Percentiles rank a stretch among this genome's conserved stretches.
These are phyloP conservation scores for Leptographium lundbergii DNA, from an alignment of 2,329 filamentous ascomycete genomes.

Conservation along the genomic window DNA sequence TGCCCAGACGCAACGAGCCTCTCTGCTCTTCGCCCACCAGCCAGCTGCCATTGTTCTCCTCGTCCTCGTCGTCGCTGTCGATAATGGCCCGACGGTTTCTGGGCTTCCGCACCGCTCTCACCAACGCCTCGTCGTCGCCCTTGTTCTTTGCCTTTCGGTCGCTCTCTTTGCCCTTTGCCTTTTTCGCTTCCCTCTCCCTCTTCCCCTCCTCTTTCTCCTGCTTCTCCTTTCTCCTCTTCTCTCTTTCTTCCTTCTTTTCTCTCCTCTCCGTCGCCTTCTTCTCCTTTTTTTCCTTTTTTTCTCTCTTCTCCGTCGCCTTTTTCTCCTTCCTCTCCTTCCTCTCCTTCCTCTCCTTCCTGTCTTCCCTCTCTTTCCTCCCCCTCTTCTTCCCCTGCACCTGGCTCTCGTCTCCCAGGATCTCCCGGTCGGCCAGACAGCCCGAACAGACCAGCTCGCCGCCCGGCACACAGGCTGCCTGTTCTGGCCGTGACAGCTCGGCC, in stretches of 20 bases:
- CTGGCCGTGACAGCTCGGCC: constrained; percentile 46
- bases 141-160: constrained; percentile 15
- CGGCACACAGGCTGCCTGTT: constrained; percentile 25
- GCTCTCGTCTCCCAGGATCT: constrained; percentile 40
- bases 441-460: constrained; percentile 41
- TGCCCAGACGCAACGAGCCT: constrained; percentile 49
- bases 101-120: constrained; percentile 18
- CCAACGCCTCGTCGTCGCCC: not conserved
- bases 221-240: constrained; percentile 20
- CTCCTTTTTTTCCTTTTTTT: constrained; percentile 21
- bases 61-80: constrained; percentile 48
- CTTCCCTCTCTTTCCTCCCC: constrained; percentile 21
- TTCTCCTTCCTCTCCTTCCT: constrained; percentile 21
- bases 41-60: constrained; percentile 54
- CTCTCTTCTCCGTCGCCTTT: constrained; percentile 21
- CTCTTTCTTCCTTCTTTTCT: constrained; percentile 21
- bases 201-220: constrained; percentile 16
- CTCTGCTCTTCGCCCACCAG: constrained; percentile 59
- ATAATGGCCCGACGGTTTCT: constrained; percentile 44
- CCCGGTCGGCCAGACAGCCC: constrained; percentile 64
- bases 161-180: constrained; percentile 23
- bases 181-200: constrained; percentile 21
- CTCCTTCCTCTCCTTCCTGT: constrained; percentile 23
- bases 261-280: constrained; percentile 24
- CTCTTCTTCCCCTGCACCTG: constrained; percentile 24